A percentile compares a stretch with the other conserved stretches of the same genome.
phyloP scores from a whole-genome alignment of 2,329 filamentous ascomycete genomes.

The Nothophaeocryptopus gaeumannii region DNA sequence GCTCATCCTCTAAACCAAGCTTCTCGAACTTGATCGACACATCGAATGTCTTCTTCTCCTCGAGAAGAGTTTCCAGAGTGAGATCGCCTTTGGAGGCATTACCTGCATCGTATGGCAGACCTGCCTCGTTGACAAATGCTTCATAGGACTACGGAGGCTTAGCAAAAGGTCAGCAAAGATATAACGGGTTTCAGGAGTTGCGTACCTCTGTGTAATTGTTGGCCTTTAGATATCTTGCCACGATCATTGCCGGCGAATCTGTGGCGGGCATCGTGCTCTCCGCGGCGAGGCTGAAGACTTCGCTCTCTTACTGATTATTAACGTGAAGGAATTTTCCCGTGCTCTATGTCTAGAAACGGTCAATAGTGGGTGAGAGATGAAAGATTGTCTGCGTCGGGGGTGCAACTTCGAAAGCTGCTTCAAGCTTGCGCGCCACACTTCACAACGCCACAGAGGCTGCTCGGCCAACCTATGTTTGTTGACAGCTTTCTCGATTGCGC shows the following conservation, averaged over 20 bases:
- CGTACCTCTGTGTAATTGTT: constrained; percentile 38
- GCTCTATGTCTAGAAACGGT: too few species aligned
- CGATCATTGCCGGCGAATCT: constrained; percentile 36
- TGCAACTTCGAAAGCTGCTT: too few species aligned
- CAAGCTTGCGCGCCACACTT: too few species aligned
- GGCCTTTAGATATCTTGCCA: constrained; percentile 38
- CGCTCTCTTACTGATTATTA: too few species aligned
- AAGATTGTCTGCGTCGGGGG: too few species aligned
- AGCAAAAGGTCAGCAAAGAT: constrained; percentile 17
- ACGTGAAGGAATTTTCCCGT: too few species aligned
- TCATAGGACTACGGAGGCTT: constrained; percentile 48
- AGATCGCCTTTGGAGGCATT: constrained; percentile 43
- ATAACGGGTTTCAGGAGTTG: not conserved
- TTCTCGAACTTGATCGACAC: constrained; percentile 56
- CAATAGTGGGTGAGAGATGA: too few species aligned
- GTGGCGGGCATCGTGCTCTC: constrained; percentile 29
- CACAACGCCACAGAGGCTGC: not conserved
- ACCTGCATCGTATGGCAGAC: constrained; percentile 52
- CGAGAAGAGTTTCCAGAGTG: constrained; percentile 59
- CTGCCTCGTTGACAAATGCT: constrained; percentile 58
- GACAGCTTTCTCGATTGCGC: not conserved
- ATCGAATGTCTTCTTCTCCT: constrained; percentile 60
- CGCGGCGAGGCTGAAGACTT: too few species aligned
- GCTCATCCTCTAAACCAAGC: constrained; percentile 45
- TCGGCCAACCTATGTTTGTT: constrained; percentile 4